A percentile compares a stretch with the other conserved stretches of the same genome.
phyloP scores from a whole-genome alignment of 106 monocot genomes.

The Gastrodia elata region DNA sequence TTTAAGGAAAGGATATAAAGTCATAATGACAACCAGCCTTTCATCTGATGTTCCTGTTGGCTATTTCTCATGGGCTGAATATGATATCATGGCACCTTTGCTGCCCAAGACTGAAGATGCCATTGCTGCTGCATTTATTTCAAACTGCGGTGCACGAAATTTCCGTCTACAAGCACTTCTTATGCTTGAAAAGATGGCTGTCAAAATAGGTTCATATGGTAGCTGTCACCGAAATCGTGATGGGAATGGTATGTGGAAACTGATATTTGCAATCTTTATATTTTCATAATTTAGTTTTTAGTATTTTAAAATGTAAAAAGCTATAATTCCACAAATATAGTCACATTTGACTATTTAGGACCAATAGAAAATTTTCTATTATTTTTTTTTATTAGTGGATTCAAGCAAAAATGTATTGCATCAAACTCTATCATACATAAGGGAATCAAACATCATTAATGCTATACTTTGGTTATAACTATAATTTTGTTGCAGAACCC shows the following conservation, averaged over 20 bases:
- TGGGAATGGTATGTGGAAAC: slow-evolving; percentile 42
- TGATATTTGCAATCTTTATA: not conserved
- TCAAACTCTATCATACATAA: too few species aligned
- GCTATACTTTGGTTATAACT: too few species aligned
- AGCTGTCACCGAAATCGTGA: slow-evolving; percentile 66
- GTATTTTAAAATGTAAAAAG: not conserved
- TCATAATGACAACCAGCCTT: slow-evolving; percentile 90
- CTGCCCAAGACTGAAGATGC: slow-evolving; percentile 58
- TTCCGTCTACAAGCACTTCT: slow-evolving; percentile 69
- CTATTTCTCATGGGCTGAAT: slow-evolving; percentile 92
- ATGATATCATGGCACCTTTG: slow-evolving; percentile 88
- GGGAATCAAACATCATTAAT: too few species aligned
- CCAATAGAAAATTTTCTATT: too few species aligned
- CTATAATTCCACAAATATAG: too few species aligned
- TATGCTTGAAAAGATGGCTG: slow-evolving; percentile 42
- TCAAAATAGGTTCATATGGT: slow-evolving; percentile 86
- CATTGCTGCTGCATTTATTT: slow-evolving; percentile 87
- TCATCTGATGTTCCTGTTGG: slow-evolving; percentile 91
- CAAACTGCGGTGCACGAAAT: slow-evolving; percentile 80
- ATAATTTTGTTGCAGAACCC: too few species aligned
- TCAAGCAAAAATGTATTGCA: too few species aligned
- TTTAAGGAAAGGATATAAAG: slow-evolving; percentile 61
- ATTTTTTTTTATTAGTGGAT: too few species aligned
- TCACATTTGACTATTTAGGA: too few species aligned
- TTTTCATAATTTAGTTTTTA: not conserved